Percentiles rank a stretch among this genome's conserved stretches.
These are phyloP conservation scores for Penicillium sumatraense DNA, from an alignment of 2,329 filamentous ascomycete species.

Conservation along the genomic window DNA sequence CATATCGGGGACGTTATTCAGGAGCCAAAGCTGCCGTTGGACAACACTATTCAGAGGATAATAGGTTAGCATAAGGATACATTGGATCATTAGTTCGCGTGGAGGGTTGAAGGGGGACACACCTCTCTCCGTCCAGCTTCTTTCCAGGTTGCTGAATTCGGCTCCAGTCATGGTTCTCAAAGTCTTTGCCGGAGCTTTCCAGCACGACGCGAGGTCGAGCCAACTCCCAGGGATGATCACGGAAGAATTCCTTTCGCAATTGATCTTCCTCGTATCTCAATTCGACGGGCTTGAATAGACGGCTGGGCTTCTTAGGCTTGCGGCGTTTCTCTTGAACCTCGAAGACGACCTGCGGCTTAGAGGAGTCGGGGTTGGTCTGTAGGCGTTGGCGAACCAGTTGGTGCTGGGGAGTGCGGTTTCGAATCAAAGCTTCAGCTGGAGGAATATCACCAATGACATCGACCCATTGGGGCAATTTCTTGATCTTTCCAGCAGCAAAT, in stretches of 20 bases:
- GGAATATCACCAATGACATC: conserved; percentile 61
- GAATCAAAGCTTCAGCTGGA: conserved; percentile 63
- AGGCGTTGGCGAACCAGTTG: conserved; percentile 45
- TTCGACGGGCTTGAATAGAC: conserved; percentile 77
- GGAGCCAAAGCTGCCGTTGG: conserved; percentile 86
- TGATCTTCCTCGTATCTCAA: conserved; percentile 83
- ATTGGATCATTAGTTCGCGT: no score
- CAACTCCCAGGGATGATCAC: conserved; percentile 96
- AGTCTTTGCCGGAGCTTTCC: conserved; percentile 83
- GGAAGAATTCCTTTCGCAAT: conserved; percentile 81
- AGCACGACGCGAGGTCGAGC: conserved; percentile 84
- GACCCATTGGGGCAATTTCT: conserved; percentile 57
- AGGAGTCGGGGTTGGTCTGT: conserved; percentile 33
- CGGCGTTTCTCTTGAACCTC: conserved; percentile 41
- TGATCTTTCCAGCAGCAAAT: conserved; percentile 40
- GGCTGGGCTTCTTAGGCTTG: conserved; percentile 68
- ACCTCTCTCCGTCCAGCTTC: conserved; percentile 84
- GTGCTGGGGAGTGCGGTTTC: conserved; percentile 58
- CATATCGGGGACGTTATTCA: conserved; percentile 65
- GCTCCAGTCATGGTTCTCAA: conserved; percentile 78
- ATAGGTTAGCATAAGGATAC: background rate
- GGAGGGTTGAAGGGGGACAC: no score
- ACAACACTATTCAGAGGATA: conserved; percentile 69
- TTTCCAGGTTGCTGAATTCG: conserved; percentile 74
- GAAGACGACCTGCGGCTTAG: conserved; percentile 40